Base-by-base conservation (phyloP, 257 asterid genomes). In the Solanum sitiens region DNA sequence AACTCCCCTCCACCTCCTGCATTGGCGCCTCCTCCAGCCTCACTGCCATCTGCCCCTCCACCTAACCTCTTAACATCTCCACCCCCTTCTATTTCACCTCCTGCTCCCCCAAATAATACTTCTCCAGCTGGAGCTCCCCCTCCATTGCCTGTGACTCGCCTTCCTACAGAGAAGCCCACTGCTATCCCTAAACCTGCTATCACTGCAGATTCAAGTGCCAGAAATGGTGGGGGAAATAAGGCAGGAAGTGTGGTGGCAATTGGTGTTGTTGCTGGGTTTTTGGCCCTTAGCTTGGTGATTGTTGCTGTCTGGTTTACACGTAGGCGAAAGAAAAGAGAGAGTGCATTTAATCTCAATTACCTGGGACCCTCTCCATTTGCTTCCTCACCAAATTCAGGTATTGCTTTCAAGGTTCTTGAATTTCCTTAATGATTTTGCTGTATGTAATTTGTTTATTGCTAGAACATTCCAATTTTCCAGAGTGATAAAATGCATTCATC, bases 311-410 rank as follows among this genome's bases (percentile, higher is more conserved):
- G 95, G 96, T 91, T 88, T 88, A 89, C 86, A 71, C 91, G 90
- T 14, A 95, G 50, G 87, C 92, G 93, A 84, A 96, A 93, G 93
- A 95, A 88, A 89, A 93, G 91, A 92, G 91, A 91, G 92, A 88
- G 87, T 42, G 67, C 83, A 85, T 92, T 91, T 74, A 89, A 65
- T 37, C 95, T 89, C 84, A 91, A 91, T 83, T 93, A 92, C 83
- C 53, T 83, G 71, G 86, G 89, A 88, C 95, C 96, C 68, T 96
- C 98, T 90, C 98, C 98, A 70, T 93, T 89, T 86, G 94, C 94
- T 45, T 94, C 98, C 88, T 96, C 98, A 83, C 98, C 93, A 89
- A 90, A 94, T 91, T 96, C 99, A 91, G 99, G 99, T 95, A 91
- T 53, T 76, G 16, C 79, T 77, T 70, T 72, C 61, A 83, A 50